A percentile compares a stretch with the other conserved stretches of the same genome.
phyloP scores from a whole-genome alignment of 1,284 basidiomycete genomes.

The Trichosporon coremiiforme region DNA sequence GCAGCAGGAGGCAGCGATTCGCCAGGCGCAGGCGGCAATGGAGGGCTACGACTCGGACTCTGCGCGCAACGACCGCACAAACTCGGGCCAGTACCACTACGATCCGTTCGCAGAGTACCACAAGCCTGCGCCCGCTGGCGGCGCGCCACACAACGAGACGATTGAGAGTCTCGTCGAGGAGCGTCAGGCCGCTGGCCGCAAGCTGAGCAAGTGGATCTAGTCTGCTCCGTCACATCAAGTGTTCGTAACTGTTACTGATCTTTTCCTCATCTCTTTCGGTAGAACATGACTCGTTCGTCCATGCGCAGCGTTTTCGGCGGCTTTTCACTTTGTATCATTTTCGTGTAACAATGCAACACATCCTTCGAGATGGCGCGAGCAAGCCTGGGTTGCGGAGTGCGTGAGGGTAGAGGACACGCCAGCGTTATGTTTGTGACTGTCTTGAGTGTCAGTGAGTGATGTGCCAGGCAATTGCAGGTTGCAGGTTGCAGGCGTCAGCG shows the following conservation, averaged over 20 bases:
- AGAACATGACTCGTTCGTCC: not conserved
- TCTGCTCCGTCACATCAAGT: not conserved
- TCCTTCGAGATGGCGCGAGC: not conserved
- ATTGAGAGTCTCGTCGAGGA: conserved; percentile 24
- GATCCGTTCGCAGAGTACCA: conserved; percentile 49
- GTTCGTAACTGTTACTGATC: no score
- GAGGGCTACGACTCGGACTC: conserved; percentile 3
- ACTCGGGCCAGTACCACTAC: conserved; percentile 37
- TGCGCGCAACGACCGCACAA: conserved; percentile 20
- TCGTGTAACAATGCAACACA: conserved; percentile 14
- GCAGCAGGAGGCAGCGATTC: conserved; percentile 5
- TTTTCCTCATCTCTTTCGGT: not conserved
- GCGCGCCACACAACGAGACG: not conserved
- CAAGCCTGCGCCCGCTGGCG: conserved; percentile 16
- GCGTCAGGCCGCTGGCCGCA: not conserved
- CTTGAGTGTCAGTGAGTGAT: not conserved
- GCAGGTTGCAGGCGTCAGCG: not conserved
- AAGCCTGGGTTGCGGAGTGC: no score
- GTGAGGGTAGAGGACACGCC: not conserved
- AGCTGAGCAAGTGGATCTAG: conserved; percentile 19
- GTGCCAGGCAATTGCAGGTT: not conserved
- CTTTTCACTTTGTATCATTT: not conserved
- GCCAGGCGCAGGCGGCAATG: conserved; percentile 11
- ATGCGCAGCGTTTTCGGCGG: not conserved
- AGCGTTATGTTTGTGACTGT: not conserved